Base-by-base conservation (phyloP, 2,329 filamentous ascomycete genomes). In the Penicillium sp. region DNA sequence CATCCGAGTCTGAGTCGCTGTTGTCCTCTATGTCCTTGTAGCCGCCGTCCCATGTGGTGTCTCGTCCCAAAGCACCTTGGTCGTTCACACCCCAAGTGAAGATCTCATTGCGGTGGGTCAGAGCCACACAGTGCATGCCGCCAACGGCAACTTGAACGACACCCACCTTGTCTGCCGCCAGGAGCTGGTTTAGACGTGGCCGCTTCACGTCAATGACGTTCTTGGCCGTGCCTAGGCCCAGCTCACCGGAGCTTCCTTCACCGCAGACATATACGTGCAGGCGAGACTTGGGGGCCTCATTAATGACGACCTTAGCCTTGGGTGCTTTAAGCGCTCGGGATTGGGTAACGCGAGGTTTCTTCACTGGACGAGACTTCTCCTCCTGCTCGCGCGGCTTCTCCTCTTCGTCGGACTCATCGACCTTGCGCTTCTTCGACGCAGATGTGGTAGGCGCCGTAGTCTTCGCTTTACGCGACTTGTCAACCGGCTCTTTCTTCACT, bases 61-160 rank as follows among this genome's bases (percentile, higher is more conserved):
- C 82, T 66, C 90, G 81, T 39, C 90, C 90, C 34, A 95, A 80
- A 8, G 90, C 88, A 57, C 88, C 87, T 66, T 91, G 85, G 66
- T 95, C 90, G 68, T 94, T 94, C 62, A 94, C 89, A 49, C 90
- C 90, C 90, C 90, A 95, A 26, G 88, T 91, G 49, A 90, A 76
- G 61, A 95, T 88, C 74, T 85, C 86, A 77, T 91, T 90, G 70
- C 93, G 87, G 61, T 85, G 81, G 45, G 90, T 93, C 47, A 94
- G 75, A 3, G 86, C 89, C 57, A 88, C 78, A 47, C 81, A 85
- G 73, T 95, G 90, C 89, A 95, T 93, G 51, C 89, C 89, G 55
- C 90, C 90, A 54, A 86, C 85, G 46, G 88, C 85, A 52, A 95
- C 73, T 70, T 89, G 85, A 2, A 94, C 88, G 33, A 94, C 84